Evolutionary conservation across 2,329 filamentous ascomycete species (phyloP).

Genomic region (Sporothrix humicola): DNA sequence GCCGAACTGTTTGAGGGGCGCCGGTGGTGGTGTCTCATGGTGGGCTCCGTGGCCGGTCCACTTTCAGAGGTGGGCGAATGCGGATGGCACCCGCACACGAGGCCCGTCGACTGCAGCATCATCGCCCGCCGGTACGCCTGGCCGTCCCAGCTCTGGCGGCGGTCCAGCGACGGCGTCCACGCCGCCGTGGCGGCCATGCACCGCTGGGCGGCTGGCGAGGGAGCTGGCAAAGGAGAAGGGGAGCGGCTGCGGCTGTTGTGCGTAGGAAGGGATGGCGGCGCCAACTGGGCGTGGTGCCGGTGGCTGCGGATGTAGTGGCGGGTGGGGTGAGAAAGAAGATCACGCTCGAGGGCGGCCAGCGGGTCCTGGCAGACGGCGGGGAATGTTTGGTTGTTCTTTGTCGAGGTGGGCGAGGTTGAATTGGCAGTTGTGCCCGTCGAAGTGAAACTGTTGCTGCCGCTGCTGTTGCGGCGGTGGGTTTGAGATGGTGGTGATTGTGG

Average conservation of each 20-base stretch:
- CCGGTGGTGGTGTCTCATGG: background rate
- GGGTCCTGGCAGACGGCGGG: constrained; percentile 18
- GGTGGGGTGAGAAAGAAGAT: constrained; percentile 29
- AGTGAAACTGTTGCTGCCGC: background rate
- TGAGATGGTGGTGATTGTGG: background rate
- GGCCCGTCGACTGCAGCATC: constrained; percentile 36
- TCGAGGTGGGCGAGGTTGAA: background rate
- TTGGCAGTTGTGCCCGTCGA: background rate
- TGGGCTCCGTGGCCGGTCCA: no score
- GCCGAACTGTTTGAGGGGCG: background rate
- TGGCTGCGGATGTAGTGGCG: background rate
- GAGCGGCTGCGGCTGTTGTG: background rate
- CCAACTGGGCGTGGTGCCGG: background rate
- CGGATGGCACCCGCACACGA: constrained; percentile 30
- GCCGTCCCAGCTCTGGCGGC: constrained; percentile 58
- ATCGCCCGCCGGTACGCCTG: constrained; percentile 60
- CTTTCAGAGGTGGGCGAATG: no score
- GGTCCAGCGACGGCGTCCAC: constrained; percentile 57
- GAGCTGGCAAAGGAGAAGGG: constrained; percentile 16
- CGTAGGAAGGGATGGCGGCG: background rate
- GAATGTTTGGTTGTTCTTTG: background rate
- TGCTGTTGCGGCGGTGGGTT: background rate
- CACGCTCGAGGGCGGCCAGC: constrained; percentile 31
- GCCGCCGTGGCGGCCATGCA: constrained; percentile 47
- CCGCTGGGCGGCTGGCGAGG: constrained; percentile 39